Conservation (phyloP, 176 grass and related monocot species). For the Musa acuminata region DNA sequence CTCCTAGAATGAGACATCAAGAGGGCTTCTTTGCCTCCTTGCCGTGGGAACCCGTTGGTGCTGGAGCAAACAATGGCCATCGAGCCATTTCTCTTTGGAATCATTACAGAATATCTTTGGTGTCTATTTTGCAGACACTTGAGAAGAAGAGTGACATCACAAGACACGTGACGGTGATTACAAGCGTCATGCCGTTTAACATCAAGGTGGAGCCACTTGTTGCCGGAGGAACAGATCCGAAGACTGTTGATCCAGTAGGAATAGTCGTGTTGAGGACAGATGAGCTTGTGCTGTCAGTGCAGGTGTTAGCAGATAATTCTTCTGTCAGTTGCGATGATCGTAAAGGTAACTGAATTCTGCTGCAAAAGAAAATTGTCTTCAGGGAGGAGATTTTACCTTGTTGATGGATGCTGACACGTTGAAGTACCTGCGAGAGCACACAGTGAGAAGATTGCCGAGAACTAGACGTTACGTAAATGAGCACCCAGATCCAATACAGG, state of each 20-base stretch:
- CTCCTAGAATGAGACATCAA: too few relatives aligned
- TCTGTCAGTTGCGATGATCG: not conserved
- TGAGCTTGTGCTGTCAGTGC: not conserved
- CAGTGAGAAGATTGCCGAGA: not conserved
- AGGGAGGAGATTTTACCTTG: slow-evolving; percentile 32
- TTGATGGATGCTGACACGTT: slow-evolving; percentile 46
- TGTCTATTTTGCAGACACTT: not conserved
- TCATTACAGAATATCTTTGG: not conserved
- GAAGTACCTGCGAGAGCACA: slow-evolving; percentile 31
- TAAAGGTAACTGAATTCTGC: not conserved
- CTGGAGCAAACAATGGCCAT: not conserved
- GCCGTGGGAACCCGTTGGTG: too few relatives aligned
- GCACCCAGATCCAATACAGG: too few relatives aligned
- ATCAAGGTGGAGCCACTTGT: not conserved
- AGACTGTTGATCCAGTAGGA: slow-evolving; percentile 3
- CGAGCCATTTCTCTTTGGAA: not conserved
- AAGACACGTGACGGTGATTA: not conserved
- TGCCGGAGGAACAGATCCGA: slow-evolving; percentile 5
- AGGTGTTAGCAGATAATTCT: not conserved
- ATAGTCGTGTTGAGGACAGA: slow-evolving; percentile 5
- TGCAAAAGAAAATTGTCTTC: not conserved
- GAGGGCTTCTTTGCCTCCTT: too few relatives aligned
- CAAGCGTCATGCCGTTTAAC: not conserved
- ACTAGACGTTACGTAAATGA: not conserved
- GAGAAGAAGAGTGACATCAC: not conserved